Evolutionary conservation across 441 rosid species (phyloP), one percentile per base, ranked within the genome.

Genomic region (Populus trichocarpa): DNA sequence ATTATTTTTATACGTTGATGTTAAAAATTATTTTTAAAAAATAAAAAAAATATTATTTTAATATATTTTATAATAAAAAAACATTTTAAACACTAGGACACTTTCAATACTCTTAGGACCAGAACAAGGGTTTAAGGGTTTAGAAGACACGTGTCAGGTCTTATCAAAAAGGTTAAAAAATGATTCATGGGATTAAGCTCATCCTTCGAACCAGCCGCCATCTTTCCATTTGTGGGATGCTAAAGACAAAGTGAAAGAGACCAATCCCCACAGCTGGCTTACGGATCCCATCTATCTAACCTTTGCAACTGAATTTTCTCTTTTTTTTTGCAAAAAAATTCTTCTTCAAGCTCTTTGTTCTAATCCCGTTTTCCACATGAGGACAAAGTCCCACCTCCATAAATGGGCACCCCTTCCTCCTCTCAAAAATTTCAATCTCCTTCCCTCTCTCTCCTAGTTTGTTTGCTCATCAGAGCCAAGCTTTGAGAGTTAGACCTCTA

Each of bases 361-460:
- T 75, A 80, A 83, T 83, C 85, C 66, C 12, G 26, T 40, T 66
- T 67, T 61, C 78, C 85, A 83, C 81, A 38, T 69, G 33, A 82
- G 67, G 97, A 95, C 98, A 91, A 92, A 89, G 69, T 57, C 72
- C 80, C 78, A 78, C 90, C 69, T 74, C 90, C 92, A 91, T 96
- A 96, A 86, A 92, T 87, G 77, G 86, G 77, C 86, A 36, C 74
- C 77, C 77, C 84, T 70, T 74, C 88, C 84, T 83, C 86, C 82
- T 83, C 82, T 78, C 90, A 86, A 92, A 89, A 92, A 88, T 92
- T 96, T 85, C 96, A 93, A 88, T 84, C 82, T 80, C 77, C 85
- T 82, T 74, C 61, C 61, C 63, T 14, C 70, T 18, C 72, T 73
- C 73, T 79, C 69, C 67, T 46, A 23, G 61, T 76, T 75, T 42